Evolutionary conservation across 2,329 filamentous ascomycete genomes (phyloP).

Genomic region (Chaetomiaceae sp.): DNA sequence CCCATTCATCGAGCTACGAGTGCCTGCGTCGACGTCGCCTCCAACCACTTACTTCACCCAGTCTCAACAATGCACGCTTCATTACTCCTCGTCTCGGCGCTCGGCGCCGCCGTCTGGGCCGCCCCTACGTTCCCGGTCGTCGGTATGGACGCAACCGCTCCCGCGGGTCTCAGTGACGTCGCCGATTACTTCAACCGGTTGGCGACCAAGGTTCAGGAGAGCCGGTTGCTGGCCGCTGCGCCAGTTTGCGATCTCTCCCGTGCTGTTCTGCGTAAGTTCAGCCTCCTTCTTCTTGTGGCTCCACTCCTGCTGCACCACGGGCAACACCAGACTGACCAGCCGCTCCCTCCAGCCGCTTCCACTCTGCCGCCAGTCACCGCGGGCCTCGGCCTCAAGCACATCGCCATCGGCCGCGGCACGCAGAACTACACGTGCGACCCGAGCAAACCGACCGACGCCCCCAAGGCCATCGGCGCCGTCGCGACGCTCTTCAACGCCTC

Average conservation of each 20-base stretch:
- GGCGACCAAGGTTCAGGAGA: conserved; percentile 47
- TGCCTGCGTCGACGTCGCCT: not conserved
- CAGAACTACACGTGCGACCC: conserved; percentile 88
- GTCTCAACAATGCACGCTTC: conserved; percentile 42
- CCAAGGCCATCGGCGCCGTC: conserved; percentile 63
- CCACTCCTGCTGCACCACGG: not conserved
- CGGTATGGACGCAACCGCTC: conserved; percentile 30
- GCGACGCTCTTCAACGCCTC: conserved; percentile 84
- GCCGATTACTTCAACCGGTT: conserved; percentile 57
- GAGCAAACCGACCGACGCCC: conserved; percentile 52
- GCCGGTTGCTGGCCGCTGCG: conserved; percentile 35
- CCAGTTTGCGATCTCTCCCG: conserved; percentile 50
- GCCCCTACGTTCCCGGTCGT: conserved; percentile 44
- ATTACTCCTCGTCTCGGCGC: conserved; percentile 40
- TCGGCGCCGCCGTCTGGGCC: conserved; percentile 40
- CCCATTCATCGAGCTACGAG: not conserved
- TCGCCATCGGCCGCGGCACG: conserved; percentile 80
- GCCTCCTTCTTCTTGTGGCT: conserved; percentile 16
- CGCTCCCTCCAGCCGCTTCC: conserved; percentile 13
- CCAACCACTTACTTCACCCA: too few relatives aligned
- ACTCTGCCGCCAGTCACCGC: conserved; percentile 52
- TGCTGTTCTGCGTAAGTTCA: conserved; percentile 45
- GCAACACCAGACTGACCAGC: conserved; percentile 10
- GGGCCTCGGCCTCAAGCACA: conserved; percentile 63
- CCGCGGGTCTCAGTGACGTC: conserved; percentile 41